These are phyloP conservation scores for Glebionis coronaria DNA, from an alignment of 129 eudicot species.

Conservation along the genomic window DNA sequence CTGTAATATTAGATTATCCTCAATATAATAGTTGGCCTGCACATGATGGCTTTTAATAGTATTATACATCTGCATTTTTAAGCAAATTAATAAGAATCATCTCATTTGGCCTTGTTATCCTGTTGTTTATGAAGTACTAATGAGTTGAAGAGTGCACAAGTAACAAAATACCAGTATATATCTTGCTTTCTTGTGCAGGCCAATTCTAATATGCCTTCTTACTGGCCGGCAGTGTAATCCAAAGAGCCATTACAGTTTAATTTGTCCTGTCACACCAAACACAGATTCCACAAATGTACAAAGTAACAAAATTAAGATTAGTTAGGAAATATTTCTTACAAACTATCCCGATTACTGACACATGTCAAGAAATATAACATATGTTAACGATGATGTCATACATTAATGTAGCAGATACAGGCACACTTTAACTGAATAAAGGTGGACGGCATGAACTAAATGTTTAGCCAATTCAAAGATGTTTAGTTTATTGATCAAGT, in stretches of 20 bases:
- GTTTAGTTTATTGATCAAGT: constrained; percentile 11
- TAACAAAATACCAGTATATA: background rate
- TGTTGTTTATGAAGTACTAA: background rate
- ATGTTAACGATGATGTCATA: background rate
- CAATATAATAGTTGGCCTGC: constrained; percentile 9
- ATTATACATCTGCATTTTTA: constrained; percentile 1
- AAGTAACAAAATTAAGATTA: background rate
- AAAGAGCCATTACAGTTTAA: constrained; percentile 1
- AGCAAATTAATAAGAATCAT: background rate
- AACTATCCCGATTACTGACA: background rate
- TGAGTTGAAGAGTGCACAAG: background rate
- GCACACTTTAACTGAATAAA: constrained; percentile 12
- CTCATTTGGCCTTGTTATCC: background rate
- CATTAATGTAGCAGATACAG: constrained; percentile 8
- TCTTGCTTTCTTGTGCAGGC: constrained; percentile 28
- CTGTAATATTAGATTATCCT: constrained; percentile 1
- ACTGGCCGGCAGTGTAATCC: constrained; percentile 23
- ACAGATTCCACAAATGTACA: background rate
- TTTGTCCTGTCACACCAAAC: constrained; percentile 17
- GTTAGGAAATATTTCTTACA: background rate
- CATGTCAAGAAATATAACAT: background rate
- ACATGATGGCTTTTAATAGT: background rate
- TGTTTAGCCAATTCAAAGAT: constrained; percentile 10
- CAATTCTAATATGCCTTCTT: constrained; percentile 10
- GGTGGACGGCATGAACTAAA: background rate